Evolutionary conservation across 805 yeast species (phyloP).

Genomic region (Nakazawaea siamensis): DNA sequence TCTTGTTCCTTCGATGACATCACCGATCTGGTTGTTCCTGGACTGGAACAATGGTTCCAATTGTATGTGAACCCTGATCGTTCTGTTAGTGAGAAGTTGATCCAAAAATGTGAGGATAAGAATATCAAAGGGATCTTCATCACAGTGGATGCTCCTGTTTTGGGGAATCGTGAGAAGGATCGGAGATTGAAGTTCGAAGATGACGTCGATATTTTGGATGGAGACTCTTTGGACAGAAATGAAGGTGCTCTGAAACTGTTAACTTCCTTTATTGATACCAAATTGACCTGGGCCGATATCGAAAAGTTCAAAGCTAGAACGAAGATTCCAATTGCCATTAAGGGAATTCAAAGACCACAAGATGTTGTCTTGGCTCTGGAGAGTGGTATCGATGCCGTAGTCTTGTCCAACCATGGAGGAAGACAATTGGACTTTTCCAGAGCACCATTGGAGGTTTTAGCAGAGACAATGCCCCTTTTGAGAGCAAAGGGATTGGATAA

Average conservation of each 20-base stretch:
- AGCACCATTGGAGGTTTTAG: slow-evolving; percentile 67
- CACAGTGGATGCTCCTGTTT: slow-evolving; percentile 34
- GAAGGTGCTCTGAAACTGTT: slow-evolving; percentile 86
- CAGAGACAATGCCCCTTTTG: slow-evolving; percentile 54
- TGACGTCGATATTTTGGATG: slow-evolving; percentile 52
- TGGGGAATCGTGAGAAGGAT: slow-evolving; percentile 37
- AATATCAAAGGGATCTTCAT: slow-evolving; percentile 27
- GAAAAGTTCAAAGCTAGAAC: slow-evolving; percentile 14
- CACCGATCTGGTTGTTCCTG: slow-evolving; percentile 25
- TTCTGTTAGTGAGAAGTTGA: slow-evolving; percentile 18
- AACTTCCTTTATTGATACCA: slow-evolving; percentile 54
- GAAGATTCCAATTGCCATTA: slow-evolving; percentile 55
- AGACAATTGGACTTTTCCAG: slow-evolving; percentile 77
- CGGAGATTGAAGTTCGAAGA: slow-evolving; percentile 33
- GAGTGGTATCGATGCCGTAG: slow-evolving; percentile 67
- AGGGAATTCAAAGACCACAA: slow-evolving; percentile 77
- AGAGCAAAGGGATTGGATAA: slow-evolving; percentile 36
- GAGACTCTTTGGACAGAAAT: slow-evolving; percentile 57
- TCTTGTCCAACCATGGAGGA: slow-evolving; percentile 85
- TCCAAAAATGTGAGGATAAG: slow-evolving; percentile 25
- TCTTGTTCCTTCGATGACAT: slow-evolving; percentile 36
- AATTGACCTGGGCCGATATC: slow-evolving; percentile 15
- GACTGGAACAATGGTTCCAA: slow-evolving; percentile 35
- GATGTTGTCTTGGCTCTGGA: slow-evolving; percentile 72
- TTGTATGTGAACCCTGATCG: slow-evolving; percentile 27